Percentiles rank a stretch among this genome's conserved stretches.
Conservation (phyloP, 2,329 filamentous ascomycete species). For the Phaeosphaeriaceae sp. region DNA sequence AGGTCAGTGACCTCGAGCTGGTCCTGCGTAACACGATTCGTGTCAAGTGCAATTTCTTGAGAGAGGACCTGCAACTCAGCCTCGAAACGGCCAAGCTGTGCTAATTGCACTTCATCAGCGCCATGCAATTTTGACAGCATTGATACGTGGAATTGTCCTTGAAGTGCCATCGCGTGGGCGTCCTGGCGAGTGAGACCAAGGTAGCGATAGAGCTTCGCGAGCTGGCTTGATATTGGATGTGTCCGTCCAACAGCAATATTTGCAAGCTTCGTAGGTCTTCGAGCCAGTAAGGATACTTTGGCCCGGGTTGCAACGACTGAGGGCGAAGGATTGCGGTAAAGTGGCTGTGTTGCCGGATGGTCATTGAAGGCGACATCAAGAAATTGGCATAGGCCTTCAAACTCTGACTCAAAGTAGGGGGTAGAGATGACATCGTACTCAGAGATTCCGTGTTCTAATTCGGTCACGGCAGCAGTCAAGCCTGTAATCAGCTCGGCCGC, state of each 20-base stretch:
- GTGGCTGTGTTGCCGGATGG: slow-evolving; percentile 1
- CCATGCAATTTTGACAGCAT: slow-evolving; percentile 35
- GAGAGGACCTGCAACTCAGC: slow-evolving; percentile 49
- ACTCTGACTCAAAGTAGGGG: slow-evolving; percentile 47
- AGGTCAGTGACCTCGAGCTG: slow-evolving; percentile 34
- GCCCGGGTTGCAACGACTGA: slow-evolving; percentile 27
- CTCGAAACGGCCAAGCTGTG: slow-evolving; percentile 51
- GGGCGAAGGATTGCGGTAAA: slow-evolving; percentile 15
- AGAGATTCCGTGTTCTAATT: slow-evolving; percentile 37
- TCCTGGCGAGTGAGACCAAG: slow-evolving; percentile 30
- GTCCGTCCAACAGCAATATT: slow-evolving; percentile 11
- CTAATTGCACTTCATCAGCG: slow-evolving; percentile 47
- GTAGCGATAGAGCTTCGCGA: slow-evolving; percentile 33
- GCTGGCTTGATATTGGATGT: slow-evolving; percentile 20
- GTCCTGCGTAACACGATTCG: slow-evolving; percentile 41
- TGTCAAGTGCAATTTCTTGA: slow-evolving; percentile 43
- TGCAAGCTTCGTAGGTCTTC: slow-evolving; percentile 41
- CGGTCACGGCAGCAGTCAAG: slow-evolving; percentile 35
- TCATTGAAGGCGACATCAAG: slow-evolving; percentile 35
- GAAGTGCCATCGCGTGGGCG: slow-evolving; percentile 31
- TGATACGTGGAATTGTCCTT: slow-evolving; percentile 37
- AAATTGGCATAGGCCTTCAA: slow-evolving; percentile 48
- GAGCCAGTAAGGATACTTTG: slow-evolving; percentile 43
- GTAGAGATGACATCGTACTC: slow-evolving; percentile 33
- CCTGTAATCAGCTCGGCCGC: slow-evolving; percentile 36